Conservation (phyloP, 2,329 filamentous ascomycete genomes). For the Dactylonectria macrodidyma region DNA sequence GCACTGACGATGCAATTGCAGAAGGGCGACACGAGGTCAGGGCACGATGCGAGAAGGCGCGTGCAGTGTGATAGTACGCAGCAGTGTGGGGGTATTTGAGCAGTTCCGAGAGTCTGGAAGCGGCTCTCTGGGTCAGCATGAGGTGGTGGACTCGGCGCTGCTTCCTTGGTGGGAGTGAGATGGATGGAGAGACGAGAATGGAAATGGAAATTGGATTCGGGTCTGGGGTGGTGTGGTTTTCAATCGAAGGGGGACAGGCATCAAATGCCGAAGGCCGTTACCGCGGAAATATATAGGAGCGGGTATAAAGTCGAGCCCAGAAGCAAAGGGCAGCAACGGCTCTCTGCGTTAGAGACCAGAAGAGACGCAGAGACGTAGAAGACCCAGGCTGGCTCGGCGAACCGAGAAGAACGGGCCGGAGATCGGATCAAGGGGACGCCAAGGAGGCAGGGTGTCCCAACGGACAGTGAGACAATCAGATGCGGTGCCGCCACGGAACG, state of each 20-base stretch:
- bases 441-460: background rate
- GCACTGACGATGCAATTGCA: conserved; percentile 23
- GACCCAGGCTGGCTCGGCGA: conserved; percentile 6
- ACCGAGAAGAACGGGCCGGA: conserved; percentile 27
- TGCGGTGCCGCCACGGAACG: conserved; percentile 24
- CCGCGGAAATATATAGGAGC: conserved; percentile 30
- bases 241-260: conserved; percentile 10
- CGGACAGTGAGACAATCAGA: conserved; percentile 7
- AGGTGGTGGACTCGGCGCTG: conserved; percentile 28
- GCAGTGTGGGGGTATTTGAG: conserved; percentile 31
- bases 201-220: conserved; percentile 18
- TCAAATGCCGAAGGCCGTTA: conserved; percentile 4
- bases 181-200: conserved; percentile 4
- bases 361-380: background rate
- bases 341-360: conserved; percentile 7
- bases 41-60: conserved; percentile 23
- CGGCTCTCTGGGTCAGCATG: conserved; percentile 39
- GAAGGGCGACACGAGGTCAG: conserved; percentile 21
- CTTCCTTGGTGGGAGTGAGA: conserved; percentile 9
- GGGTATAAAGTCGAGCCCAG: conserved; percentile 28
- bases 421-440: conserved; percentile 36
- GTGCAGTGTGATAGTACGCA: conserved; percentile 22
- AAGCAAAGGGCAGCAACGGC: conserved; percentile 23
- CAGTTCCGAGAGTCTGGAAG: conserved; percentile 37
- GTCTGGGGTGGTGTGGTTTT: conserved; percentile 21